Evolutionary conservation across 176 grass and related monocot genomes (phyloP).

Genomic region (Oryza australiensis): DNA sequence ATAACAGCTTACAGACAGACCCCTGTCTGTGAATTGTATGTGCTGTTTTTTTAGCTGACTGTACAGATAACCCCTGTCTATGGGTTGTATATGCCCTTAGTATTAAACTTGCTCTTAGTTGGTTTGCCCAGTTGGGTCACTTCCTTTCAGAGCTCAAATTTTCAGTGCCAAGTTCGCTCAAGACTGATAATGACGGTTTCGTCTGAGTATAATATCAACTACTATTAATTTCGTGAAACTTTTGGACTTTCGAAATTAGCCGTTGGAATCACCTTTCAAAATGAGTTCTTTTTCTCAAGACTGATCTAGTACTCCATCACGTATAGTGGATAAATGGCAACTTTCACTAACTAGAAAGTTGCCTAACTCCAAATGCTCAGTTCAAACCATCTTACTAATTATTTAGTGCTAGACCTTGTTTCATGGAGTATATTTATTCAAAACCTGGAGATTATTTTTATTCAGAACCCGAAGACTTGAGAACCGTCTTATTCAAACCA

Average conservation of each 20-base stretch:
- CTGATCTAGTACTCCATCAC: background rate
- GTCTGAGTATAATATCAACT: too few species aligned
- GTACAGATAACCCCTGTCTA: too few species aligned
- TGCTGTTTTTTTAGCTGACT: too few species aligned
- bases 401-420: background rate
- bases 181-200: background rate
- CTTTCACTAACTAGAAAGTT: slow-evolving; percentile 9
- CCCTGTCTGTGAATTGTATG: too few species aligned
- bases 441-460: background rate
- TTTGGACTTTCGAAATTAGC: background rate
- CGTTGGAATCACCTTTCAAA: background rate
- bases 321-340: background rate
- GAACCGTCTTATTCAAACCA: slow-evolving; percentile 13
- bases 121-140: too few species aligned
- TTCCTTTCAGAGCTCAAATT: too few species aligned
- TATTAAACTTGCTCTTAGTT: too few species aligned
- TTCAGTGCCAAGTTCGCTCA: background rate
- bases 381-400: slow-evolving; percentile 25
- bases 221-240: background rate
- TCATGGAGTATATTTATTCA: background rate
- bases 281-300: background rate
- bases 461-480: background rate
- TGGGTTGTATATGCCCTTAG: too few species aligned
- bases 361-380: background rate
- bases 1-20: too few species aligned